Evolutionary conservation across 164 flowering plant species (phyloP), one percentile per base, ranked within the genome.

Genomic region (Tinospora cordifolia): DNA sequence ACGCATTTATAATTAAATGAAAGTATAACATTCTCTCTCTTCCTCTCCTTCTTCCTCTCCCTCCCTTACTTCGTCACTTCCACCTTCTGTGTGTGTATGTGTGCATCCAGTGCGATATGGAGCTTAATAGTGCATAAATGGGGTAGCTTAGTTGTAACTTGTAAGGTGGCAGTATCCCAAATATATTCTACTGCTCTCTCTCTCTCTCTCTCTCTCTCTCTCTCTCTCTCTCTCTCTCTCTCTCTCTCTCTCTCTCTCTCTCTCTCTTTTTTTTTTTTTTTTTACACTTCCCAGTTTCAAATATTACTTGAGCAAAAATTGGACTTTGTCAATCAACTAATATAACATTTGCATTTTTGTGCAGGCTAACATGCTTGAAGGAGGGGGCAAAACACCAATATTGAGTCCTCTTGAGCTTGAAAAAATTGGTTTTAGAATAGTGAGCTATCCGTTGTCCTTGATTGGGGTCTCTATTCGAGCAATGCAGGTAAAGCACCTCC

Each of bases 351-450:
- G 14, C 8, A 57, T 70, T 68, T 8, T 30, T 75, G 21, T 78
- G 75, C 73, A 93, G 98, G 96, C 91, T 47, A 94, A 90, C 76
- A 94, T 94, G 98, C 98, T 94, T 79, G 97, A 94, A 89, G 97
- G 97, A 76, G 98, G 97, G 15, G 98, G 98, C 0, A 91, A 88
- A 81, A 87, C 97, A 63, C 98, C 98, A 63, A 90, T 94, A 65
- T 82, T 91, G 51, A 84, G 65, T 74, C 98, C 95, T 46, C 75
- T 79, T 65, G 98, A 94, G 75, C 91, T 94, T 69, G 95, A 87
- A 66, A 93, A 87, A 44, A 40, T 88, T 77, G 98, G 96, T 38
- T 91, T 83, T 77, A 94, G 88, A 80, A 72, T 94, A 69, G 96
- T 89, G 17, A 87, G 84, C 67, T 91, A 94, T 78, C 98, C 98